Conservation (phyloP, 1,139 yeast genomes). For the Chernovozyma aurita region DNA sequence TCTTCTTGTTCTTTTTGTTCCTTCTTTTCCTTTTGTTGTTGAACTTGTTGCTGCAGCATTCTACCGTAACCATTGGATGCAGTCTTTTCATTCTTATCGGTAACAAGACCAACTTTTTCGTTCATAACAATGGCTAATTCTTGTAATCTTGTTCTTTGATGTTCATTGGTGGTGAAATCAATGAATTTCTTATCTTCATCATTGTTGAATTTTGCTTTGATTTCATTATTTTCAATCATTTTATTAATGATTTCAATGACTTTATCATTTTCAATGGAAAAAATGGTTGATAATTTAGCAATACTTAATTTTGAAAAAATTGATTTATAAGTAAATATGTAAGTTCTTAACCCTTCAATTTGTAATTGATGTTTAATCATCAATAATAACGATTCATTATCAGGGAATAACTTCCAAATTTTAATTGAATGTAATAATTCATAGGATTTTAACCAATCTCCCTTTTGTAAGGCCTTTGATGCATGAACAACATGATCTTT, state of each 20-base stretch:
- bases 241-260: constrained; percentile 64
- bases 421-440: constrained; percentile 71
- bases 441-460: constrained; percentile 83
- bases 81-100: constrained; percentile 83
- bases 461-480: constrained; percentile 81
- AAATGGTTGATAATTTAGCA: constrained; percentile 57
- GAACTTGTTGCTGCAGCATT: constrained; percentile 35
- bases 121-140: constrained; percentile 83
- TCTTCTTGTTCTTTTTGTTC: constrained; percentile 34
- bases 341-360: constrained; percentile 86
- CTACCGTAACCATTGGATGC: constrained; percentile 68
- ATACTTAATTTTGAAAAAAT: constrained; percentile 76
- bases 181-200: constrained; percentile 39
- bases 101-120: constrained; percentile 76
- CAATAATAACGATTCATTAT: constrained; percentile 57
- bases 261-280: constrained; percentile 54
- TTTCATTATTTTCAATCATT: constrained; percentile 74
- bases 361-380: constrained; percentile 78
- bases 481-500: constrained; percentile 94
- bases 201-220: constrained; percentile 48
- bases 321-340: constrained; percentile 76
- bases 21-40: constrained; percentile 29
- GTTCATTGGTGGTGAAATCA: constrained; percentile 64
- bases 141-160: constrained; percentile 81
- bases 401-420: constrained; percentile 84